Evolutionary conservation across 805 yeast genomes (phyloP).

Genomic region (Phaffomyces antillensis): DNA sequence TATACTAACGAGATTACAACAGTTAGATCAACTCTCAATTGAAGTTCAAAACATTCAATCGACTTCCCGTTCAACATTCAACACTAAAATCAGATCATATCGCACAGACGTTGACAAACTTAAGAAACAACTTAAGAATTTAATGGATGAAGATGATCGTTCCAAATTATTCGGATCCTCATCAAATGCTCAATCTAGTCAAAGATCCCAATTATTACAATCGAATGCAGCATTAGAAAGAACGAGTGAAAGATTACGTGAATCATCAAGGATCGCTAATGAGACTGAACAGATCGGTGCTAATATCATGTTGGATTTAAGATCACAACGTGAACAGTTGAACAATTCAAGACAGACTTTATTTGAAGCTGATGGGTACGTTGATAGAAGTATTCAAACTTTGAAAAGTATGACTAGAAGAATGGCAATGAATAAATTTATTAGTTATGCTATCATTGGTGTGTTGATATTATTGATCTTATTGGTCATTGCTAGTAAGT

Average conservation of each 20-base stretch:
- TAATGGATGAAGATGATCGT: slow-evolving; percentile 67
- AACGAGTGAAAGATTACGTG: slow-evolving; percentile 75
- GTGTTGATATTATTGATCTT: slow-evolving; percentile 76
- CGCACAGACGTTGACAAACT: slow-evolving; percentile 51
- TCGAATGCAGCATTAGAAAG: slow-evolving; percentile 78
- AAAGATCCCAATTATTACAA: slow-evolving; percentile 72
- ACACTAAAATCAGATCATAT: slow-evolving; percentile 71
- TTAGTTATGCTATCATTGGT: slow-evolving; percentile 87
- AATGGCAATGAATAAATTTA: slow-evolving; percentile 82
- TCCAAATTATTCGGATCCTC: slow-evolving; percentile 57
- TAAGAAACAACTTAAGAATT: slow-evolving; percentile 46
- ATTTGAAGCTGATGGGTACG: slow-evolving; percentile 86
- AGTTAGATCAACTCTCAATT: slow-evolving; percentile 76
- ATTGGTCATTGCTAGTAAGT: slow-evolving; percentile 74
- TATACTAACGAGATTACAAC: slow-evolving; percentile 5
- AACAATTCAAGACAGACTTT: slow-evolving; percentile 79
- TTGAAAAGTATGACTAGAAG: slow-evolving; percentile 88
- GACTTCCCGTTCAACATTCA: slow-evolving; percentile 56
- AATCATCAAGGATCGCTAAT: slow-evolving; percentile 81
- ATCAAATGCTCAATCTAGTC: slow-evolving; percentile 38
- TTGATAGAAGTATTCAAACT: slow-evolving; percentile 82
- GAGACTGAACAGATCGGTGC: slow-evolving; percentile 94
- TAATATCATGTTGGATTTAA: slow-evolving; percentile 75
- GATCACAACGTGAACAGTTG: slow-evolving; percentile 92
- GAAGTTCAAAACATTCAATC: slow-evolving; percentile 86